Conservation (phyloP, 805 yeast species). For the Candida gorgasii region DNA sequence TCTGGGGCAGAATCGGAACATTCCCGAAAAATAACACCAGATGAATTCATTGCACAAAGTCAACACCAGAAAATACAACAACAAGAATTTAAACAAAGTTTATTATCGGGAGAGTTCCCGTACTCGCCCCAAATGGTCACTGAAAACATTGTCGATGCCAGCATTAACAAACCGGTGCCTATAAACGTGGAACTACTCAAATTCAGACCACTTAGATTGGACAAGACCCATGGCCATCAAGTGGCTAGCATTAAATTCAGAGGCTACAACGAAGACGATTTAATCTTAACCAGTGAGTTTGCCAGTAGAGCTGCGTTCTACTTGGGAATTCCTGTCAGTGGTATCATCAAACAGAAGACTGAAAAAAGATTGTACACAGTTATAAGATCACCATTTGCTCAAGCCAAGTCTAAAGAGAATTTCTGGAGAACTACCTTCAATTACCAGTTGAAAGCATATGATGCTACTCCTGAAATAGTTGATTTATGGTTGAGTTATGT, state of each 20-base stretch:
- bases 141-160: slow-evolving; percentile 21
- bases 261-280: slow-evolving; percentile 66
- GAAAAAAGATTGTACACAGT: slow-evolving; percentile 91
- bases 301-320: slow-evolving; percentile 88
- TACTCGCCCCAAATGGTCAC: slow-evolving; percentile 34
- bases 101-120: slow-evolving; percentile 26
- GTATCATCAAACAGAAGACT: slow-evolving; percentile 66
- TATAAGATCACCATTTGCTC: slow-evolving; percentile 88
- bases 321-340: slow-evolving; percentile 82
- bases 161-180: slow-evolving; percentile 64
- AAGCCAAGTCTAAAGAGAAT: slow-evolving; percentile 92
- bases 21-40: slow-evolving; percentile 25
- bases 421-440: slow-evolving; percentile 85
- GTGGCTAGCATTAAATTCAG: slow-evolving; percentile 78
- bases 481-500: slow-evolving; percentile 80
- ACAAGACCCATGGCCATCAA: slow-evolving; percentile 66
- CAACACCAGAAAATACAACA: slow-evolving; percentile 26
- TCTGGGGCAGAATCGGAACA: background rate
- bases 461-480: slow-evolving; percentile 79
- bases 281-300: slow-evolving; percentile 80
- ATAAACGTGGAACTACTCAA: slow-evolving; percentile 78
- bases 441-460: slow-evolving; percentile 73
- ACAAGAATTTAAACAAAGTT: slow-evolving; percentile 25
- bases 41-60: slow-evolving; percentile 31
- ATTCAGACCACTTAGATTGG: slow-evolving; percentile 74